Evolutionary conservation across 208 protist species (phyloP), one percentile per base, ranked within the genome.

Genomic region (Trypanosoma platydactyli): DNA sequence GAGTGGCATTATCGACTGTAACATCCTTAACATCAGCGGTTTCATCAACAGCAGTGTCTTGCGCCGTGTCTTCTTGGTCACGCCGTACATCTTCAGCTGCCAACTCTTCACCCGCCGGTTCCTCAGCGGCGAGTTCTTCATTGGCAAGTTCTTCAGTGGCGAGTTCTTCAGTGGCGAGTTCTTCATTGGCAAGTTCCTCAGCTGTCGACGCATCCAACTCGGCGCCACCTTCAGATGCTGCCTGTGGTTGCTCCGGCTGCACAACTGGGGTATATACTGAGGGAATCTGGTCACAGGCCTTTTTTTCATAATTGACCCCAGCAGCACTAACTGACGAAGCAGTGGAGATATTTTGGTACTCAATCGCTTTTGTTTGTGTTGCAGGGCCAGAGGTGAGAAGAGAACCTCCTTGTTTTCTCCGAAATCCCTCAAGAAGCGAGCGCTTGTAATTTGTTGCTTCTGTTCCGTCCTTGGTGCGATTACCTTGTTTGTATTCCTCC

Each of bases 401-500:
- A 4, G 33, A 0, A 25, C 35, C 40, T 13, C 5, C 29, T 44
- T 55, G 51, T 25, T 68, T 75, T 7, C 0, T 64, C 0, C 86
- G 81, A 66, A 83, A 91, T 18, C 73, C 60, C 24, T 66, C 64
- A 52, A 95, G 64, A 3, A 91, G 58, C 25, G 63, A 27, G n/a
- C 64, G 27, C 27, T 80, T 81, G 73, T 95, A 92, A 41, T 57
- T 73, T 5, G 53, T 16, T 0, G 86, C 89, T 51, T 81, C 77
- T 35, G 59, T 55, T 7, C 64, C 68, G 68, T 92, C 89, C 20
- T 62, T 64, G 4, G 25, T 27, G 54, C 76, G 73, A 9, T 75
- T 68, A 0, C 60, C 76, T 30, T 69, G 68, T 33, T 79, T 76
- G 73, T 95, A 95, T 29, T 89, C 68, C 0, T 81, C 63, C 81